These are phyloP conservation scores for Collybia mongolica DNA, from an alignment of 768 basidiomycete species.

Conservation along the genomic window DNA sequence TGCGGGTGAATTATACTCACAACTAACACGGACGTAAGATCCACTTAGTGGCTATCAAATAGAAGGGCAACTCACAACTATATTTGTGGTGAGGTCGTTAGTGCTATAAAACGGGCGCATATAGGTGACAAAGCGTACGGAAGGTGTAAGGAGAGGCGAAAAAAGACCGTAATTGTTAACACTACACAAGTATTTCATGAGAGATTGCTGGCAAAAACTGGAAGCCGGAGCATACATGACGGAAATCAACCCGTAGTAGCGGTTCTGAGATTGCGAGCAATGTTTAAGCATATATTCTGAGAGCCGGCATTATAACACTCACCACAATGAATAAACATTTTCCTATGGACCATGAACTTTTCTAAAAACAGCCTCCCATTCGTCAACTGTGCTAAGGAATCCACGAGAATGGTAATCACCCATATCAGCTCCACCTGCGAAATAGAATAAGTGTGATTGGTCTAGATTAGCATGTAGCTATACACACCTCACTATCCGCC, in stretches of 20 bases:
- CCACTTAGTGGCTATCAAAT: not conserved
- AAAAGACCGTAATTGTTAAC: constrained; percentile 61
- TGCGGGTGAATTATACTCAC: constrained; percentile 14
- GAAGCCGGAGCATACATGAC: constrained; percentile 42
- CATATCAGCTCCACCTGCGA: constrained; percentile 52
- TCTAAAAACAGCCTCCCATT: constrained; percentile 25
- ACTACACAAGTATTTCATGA: constrained; percentile 21
- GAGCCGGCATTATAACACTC: constrained; percentile 11
- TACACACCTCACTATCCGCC: constrained; percentile 48
- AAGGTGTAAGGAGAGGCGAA: constrained; percentile 32
- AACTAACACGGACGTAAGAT: constrained; percentile 15
- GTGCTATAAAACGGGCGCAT: not conserved
- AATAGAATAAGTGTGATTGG: constrained; percentile 3
- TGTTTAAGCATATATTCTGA: not conserved
- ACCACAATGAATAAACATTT: constrained; percentile 57
- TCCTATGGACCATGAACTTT: constrained; percentile 53
- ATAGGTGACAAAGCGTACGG: constrained; percentile 27
- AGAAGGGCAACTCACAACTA: constrained; percentile 28
- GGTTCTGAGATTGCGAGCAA: constrained; percentile 53
- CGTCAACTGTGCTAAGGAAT: not conserved
- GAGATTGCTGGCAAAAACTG: not conserved
- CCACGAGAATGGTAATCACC: constrained; percentile 28
- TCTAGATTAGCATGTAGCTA: not conserved
- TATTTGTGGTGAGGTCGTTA: not conserved
- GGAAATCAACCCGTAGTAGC: constrained; percentile 52